Base-by-base conservation (phyloP, 2,329 filamentous ascomycete genomes). In the Calonectria naviculata region DNA sequence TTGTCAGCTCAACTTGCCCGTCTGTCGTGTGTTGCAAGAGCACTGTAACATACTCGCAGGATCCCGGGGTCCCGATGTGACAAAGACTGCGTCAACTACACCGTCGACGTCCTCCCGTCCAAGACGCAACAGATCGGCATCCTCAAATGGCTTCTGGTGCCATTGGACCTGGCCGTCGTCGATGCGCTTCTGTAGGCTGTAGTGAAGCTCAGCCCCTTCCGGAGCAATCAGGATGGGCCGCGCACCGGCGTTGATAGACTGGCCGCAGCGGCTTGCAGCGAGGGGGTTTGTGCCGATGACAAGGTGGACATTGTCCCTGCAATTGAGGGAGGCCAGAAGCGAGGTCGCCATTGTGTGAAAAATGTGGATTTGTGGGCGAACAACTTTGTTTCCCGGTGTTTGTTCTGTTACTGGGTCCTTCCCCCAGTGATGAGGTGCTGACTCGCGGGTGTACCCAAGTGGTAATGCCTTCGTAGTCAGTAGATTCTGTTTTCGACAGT, bases 61-160 rank as follows among this genome's bases (percentile, higher is more conserved):
- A 69, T 87, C 83, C 74, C 85, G 78, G 79, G 92, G 86, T 82
- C 80, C 77, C 75, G 84, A 81, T 1, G 95, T 98, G 42, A 98
- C 92, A 82, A 98, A 98, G 44, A 99, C 97, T 67, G 94, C 93
- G 82, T 99, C 97, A 19, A 98, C 96, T 5, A 97, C 90, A 65
- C 85, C 80, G 73, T 90, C 92, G 12, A 98, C 92, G 69, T 97
- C 94, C 46, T 91, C 88, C 63, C 97, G 89, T n/a, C 97, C 97
- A 3, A 98, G 85, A 1, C 87, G 91, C 46, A 91, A 91, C 65
- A 98, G 83, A 80, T 98, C 93, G 0, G 85, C 84, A 42, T 96
- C 92, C 62, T 89, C 82, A 76, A 98, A 97, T 0, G 85, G 80
- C 70, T 90, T 89, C 75, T 88, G 86, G 34, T 92, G 78, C 93